A percentile compares a stretch with the other conserved stretches of the same genome.
phyloP scores from a whole-genome alignment of 2,329 filamentous ascomycete species.

The Trichophyton verrucosum region DNA sequence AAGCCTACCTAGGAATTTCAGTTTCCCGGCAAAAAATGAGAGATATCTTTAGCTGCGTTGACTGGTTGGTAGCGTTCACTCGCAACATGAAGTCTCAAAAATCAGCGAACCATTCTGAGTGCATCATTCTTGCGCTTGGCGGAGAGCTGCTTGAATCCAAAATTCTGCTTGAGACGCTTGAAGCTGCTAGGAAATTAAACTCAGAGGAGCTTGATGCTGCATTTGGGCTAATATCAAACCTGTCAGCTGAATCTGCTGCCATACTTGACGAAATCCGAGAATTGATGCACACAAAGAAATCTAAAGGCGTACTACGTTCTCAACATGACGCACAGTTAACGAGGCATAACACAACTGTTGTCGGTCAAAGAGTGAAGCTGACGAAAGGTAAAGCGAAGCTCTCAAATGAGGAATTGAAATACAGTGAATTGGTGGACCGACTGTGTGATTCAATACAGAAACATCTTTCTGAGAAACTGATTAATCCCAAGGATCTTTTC shows the following conservation, averaged over 20 bases:
- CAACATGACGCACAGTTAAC: conserved; percentile 58
- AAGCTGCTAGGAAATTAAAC: conserved; percentile 40
- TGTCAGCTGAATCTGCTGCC: conserved; percentile 26
- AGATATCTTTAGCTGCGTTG: conserved; percentile 24
- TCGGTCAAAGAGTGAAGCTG: conserved; percentile 47
- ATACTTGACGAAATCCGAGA: conserved; percentile 38
- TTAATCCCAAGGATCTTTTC: conserved; percentile 39
- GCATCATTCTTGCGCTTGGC: conserved; percentile 32
- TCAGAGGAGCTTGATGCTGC: conserved; percentile 38
- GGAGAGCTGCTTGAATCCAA: conserved; percentile 43
- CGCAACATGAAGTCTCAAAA: conserved; percentile 21
- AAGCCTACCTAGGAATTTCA: conserved; percentile 28
- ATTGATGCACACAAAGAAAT: conserved; percentile 37
- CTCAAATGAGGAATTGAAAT: conserved; percentile 42
- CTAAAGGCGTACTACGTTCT: conserved; percentile 50
- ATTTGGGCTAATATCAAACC: conserved; percentile 26
- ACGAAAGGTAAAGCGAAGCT: conserved; percentile 45
- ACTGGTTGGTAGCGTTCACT: conserved; percentile 19
- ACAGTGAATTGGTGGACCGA: conserved; percentile 41
- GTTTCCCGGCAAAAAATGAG: conserved; percentile 30
- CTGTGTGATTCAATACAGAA: conserved; percentile 35
- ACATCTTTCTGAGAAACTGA: conserved; percentile 36
- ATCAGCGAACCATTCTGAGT: conserved; percentile 23
- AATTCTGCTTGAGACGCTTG: conserved; percentile 40
- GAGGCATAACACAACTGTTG: conserved; percentile 45